Base-by-base conservation (phyloP, 805 yeast species). In the Saccharomycopsis oosterbeekiorum region DNA sequence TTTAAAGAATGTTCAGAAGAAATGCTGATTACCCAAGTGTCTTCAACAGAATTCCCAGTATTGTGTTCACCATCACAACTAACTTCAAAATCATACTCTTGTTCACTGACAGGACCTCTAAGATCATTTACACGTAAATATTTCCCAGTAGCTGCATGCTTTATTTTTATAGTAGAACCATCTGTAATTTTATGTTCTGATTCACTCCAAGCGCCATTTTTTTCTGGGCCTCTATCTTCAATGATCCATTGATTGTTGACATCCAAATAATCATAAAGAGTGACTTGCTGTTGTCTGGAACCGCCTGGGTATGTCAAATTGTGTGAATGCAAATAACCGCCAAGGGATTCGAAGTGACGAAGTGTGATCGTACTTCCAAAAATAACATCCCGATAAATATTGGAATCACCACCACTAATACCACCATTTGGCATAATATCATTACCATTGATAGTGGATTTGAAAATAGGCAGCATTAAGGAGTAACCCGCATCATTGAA, bases 91-190 rank as follows among this genome's bases (percentile, higher is more conserved):
- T 91, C 86, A 72, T 93, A 92, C 61, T 94, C 98, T 68, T 89
- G 94, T 69, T 89, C 96, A 10, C 93, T 82, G 34, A 91, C 82
- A 10, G 97, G 97, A 2, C 98, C 97, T 63, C 92, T 83, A 58
- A 80, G 75, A 1, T 71, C 65, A 65, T 79, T 84, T 24, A 90
- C 87, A 65, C 84, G 84, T 59, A 94, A 73, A 55, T 88, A 82
- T 64, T 83, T 83, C 15, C 85, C 81, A 0, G 97, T 87, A 1
- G 67, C 64, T 62, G 78, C 77, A 71, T 94, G 98, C 75, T 81
- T 83, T n/a, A 94, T 70, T 62, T 86, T 78, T 21, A 93, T 74
- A 14, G 76, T 70, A 61, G 80, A 84, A 19, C 86, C 85, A 65
- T 84, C 81, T 59, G 77, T 71, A 50, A 86, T 75, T 34, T 67